Conservation (phyloP, 1,139 yeast genomes). For the Blastobotrys malaysiensis region DNA sequence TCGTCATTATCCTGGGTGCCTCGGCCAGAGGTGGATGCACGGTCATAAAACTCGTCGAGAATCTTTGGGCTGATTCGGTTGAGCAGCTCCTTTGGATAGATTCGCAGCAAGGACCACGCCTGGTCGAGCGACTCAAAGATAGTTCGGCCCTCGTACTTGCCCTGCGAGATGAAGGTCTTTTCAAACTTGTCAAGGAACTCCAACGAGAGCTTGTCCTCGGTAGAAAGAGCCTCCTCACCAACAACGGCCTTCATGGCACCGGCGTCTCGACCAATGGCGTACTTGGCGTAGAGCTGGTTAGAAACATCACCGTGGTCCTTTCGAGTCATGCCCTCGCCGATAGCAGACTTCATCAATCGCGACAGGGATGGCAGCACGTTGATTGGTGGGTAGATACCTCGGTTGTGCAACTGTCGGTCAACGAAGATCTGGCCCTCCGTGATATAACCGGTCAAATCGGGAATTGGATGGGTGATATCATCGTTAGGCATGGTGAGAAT, state of each 20-base stretch:
- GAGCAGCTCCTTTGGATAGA: slow-evolving; percentile 97
- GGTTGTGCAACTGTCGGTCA: slow-evolving; percentile 92
- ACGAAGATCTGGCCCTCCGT: slow-evolving; percentile 98
- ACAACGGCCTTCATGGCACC: slow-evolving; percentile 99
- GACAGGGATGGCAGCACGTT: slow-evolving; percentile 95
- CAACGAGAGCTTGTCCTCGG: slow-evolving; percentile 93
- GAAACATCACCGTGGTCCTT: slow-evolving; percentile 99
- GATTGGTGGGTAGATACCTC: slow-evolving; percentile 98
- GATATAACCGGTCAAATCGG: slow-evolving; percentile 98
- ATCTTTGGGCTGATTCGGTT: slow-evolving; percentile 98
- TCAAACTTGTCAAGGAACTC: slow-evolving; percentile 98
- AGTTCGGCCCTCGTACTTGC: slow-evolving; percentile 92
- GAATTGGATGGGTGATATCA: slow-evolving; percentile 99
- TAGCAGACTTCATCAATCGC: slow-evolving; percentile 98
- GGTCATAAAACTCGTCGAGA: slow-evolving; percentile 87
- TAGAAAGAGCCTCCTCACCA: slow-evolving; percentile 98
- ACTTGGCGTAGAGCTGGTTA: slow-evolving; percentile 96
- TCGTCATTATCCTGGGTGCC: slow-evolving; percentile 38
- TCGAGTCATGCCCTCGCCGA: slow-evolving; percentile 99
- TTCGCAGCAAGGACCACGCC: slow-evolving; percentile 97
- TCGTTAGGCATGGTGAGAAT: slow-evolving; percentile 99
- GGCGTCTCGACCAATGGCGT: slow-evolving; percentile 99
- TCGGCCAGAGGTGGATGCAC: slow-evolving; percentile 42
- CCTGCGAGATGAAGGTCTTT: slow-evolving; percentile 90
- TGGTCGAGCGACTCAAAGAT: slow-evolving; percentile 93